Conservation (phyloP, 2,329 filamentous ascomycete genomes). For the Magnaporthiopsis incrustans region DNA sequence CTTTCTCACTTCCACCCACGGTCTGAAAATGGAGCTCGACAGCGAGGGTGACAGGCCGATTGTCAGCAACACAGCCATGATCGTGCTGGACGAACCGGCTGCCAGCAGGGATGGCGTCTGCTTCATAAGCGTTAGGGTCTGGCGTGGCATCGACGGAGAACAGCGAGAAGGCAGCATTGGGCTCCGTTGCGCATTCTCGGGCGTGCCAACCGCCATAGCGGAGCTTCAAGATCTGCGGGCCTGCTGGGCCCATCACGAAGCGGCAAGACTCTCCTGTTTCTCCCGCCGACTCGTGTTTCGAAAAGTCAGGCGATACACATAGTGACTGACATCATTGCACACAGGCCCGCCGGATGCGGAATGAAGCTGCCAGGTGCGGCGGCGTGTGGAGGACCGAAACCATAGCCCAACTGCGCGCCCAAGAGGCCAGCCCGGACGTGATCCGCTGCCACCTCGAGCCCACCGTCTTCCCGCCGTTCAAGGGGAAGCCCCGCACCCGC, state of each 20-base stretch:
- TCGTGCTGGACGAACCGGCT: background rate
- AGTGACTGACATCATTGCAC: too few relatives aligned
- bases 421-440: background rate
- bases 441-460: background rate
- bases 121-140: background rate
- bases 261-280: background rate
- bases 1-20: background rate
- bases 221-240: background rate
- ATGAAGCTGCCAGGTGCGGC: background rate
- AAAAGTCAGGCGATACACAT: too few relatives aligned
- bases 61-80: background rate
- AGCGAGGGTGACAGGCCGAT: background rate
- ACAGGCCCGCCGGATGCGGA: background rate
- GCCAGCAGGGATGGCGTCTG: background rate
- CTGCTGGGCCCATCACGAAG: background rate
- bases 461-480: background rate
- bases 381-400: background rate
- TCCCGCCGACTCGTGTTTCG: too few relatives aligned
- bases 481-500: background rate
- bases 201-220: background rate
- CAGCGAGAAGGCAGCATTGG: background rate
- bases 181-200: background rate
- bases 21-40: background rate
- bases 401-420: background rate
- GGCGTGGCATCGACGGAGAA: background rate